phyloP scores from a whole-genome alignment of 768 basidiomycete species.

The Ramaria sp. region DNA sequence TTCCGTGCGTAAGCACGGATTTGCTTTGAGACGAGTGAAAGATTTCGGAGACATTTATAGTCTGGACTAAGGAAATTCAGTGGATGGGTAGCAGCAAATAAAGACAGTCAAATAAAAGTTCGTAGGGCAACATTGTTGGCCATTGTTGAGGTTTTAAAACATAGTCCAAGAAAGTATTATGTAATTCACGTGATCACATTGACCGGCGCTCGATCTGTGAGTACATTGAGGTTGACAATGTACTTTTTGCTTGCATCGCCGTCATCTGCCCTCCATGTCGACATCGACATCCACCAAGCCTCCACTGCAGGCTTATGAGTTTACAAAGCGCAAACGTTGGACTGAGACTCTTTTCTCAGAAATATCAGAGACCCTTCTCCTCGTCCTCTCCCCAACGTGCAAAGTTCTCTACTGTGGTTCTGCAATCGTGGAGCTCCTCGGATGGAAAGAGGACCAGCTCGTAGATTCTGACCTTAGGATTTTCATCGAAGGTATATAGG shows the following conservation, averaged over 20 bases:
- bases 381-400: constrained; percentile 54
- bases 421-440: constrained; percentile 60
- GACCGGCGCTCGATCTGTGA: not conserved
- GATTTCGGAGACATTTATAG: not conserved
- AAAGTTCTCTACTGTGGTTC: constrained; percentile 62
- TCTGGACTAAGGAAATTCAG: not conserved
- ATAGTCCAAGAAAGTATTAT: no score
- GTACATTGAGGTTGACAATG: not conserved
- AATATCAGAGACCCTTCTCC: constrained; percentile 58
- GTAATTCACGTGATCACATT: no score
- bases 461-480: constrained; percentile 57
- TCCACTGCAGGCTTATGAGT: constrained; percentile 44
- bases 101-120: not conserved
- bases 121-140: not conserved
- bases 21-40: not conserved
- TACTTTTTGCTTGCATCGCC: not conserved
- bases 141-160: not conserved
- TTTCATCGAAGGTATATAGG: constrained; percentile 48
- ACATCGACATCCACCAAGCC: not conserved
- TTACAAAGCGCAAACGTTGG: constrained; percentile 83
- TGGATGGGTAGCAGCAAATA: not conserved
- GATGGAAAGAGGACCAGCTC: constrained; percentile 67
- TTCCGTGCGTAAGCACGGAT: not conserved
- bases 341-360: constrained; percentile 70
- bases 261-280: not conserved